Conservation (phyloP, 2,329 filamentous ascomycete species). For the Alternaria sp. region DNA sequence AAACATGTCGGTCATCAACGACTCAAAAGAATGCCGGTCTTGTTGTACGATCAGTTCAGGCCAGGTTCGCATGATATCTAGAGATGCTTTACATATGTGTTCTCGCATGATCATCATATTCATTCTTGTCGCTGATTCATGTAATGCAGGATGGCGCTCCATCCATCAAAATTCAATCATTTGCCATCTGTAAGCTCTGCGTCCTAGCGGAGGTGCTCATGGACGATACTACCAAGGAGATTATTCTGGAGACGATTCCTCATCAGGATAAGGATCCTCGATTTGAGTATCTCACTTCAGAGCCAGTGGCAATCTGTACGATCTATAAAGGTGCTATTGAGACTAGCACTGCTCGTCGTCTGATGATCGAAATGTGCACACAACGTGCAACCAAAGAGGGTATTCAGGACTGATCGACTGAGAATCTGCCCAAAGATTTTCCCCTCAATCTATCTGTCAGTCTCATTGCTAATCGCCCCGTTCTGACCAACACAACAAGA, state of each 20-base stretch:
- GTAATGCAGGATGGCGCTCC: too few relatives aligned
- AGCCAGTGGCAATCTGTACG: neutral
- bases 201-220: neutral
- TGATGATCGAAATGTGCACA: neutral
- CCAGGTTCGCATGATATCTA: too few relatives aligned
- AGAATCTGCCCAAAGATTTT: neutral
- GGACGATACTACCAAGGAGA: neutral
- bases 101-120: too few relatives aligned
- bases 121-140: too few relatives aligned
- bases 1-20: neutral
- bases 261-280: neutral
- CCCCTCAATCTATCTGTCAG: neutral
- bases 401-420: neutral
- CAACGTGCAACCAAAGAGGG: neutral
- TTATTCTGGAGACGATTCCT: neutral
- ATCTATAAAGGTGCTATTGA: neutral
- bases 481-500: neutral
- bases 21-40: neutral
- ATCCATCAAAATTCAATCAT: too few relatives aligned
- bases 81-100: too few relatives aligned
- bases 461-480: neutral
- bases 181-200: neutral
- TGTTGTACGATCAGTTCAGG: too few relatives aligned
- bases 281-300: neutral
- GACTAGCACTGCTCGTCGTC: neutral